Evolutionary conservation across 108 stramenopile genomes (phyloP), one percentile per base, ranked within the genome.

Genomic region (Pseudonitzschia delicatissima): DNA sequence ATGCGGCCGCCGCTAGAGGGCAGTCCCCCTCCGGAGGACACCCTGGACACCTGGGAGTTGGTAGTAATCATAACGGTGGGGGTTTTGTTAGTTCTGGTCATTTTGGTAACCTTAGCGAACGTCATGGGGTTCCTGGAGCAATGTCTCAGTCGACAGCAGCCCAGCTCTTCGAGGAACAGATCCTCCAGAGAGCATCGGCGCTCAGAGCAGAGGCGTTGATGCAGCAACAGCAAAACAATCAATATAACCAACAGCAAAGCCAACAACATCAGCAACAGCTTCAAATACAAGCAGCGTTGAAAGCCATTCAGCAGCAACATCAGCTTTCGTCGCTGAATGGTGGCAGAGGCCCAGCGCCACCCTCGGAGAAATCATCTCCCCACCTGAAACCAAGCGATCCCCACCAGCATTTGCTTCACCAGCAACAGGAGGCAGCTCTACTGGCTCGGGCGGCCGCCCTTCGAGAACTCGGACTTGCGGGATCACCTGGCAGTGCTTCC

Each of bases 231-330:
- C 71, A 72, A 27, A n/a, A 49, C 0, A 49, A 49, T 17, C 40
- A 42, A 42, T 15, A 42, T 42, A 33, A 28, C 17, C 67, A 70
- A 31, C 51, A 63, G 36, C 62, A 35, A 34, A 62, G 64, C 0
- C 71, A 57, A 9, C 50, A 51, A 1, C 17, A 35, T 13, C 35
- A 60, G 25, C 53, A 55, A n/a, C 73, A 67, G 60, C 71, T 64
- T 9, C 71, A 72, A 32, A 35, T 74, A 3, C 61, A 64, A 21
- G 61, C 64, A 20, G 73, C 73, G 1, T 23, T 74, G 9, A 57
- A 66, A 36, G 73, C 73, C n/a, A 29, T 74, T 32, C 73, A 74
- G 27, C 73, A 74, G 66, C 73, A 74, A 62, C 73, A 74, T 37
- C 45, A 44, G 15, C 33, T 18, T 2, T 23, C 3, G 17, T 63